These are phyloP conservation scores for Pythium folliculosum DNA, from an alignment of 352 stramenopile genomes.

Conservation along the genomic window DNA sequence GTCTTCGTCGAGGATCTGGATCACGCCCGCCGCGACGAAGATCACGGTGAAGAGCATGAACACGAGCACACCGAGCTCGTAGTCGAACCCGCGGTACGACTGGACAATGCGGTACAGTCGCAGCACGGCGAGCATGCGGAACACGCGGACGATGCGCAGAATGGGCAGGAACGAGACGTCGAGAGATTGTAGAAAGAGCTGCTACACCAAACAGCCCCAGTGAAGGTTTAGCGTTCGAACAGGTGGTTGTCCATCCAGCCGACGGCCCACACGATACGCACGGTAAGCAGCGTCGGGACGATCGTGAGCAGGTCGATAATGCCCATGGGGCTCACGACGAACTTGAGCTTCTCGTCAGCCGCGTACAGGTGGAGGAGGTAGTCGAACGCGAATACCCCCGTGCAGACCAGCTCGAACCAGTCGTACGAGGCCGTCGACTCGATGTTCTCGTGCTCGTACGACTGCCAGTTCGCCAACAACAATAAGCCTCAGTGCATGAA, in stretches of 20 bases:
- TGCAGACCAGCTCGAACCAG: slow-evolving; percentile 40
- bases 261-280: slow-evolving; percentile 23
- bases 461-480: slow-evolving; percentile 22
- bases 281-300: slow-evolving; percentile 39
- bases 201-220: slow-evolving; percentile 4
- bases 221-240: not conserved
- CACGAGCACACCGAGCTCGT: slow-evolving; percentile 57
- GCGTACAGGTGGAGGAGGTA: slow-evolving; percentile 56
- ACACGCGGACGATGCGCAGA: slow-evolving; percentile 54
- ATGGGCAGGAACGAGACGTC: slow-evolving; percentile 44
- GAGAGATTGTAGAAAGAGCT: slow-evolving; percentile 42
- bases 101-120: slow-evolving; percentile 61
- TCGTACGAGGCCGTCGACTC: slow-evolving; percentile 25
- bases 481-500: not conserved
- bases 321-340: slow-evolving; percentile 48
- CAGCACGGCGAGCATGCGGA: slow-evolving; percentile 56
- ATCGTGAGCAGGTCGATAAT: slow-evolving; percentile 69
- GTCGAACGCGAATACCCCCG: slow-evolving; percentile 47
- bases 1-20: slow-evolving; percentile 60
- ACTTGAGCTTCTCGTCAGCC: slow-evolving; percentile 39
- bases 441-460: slow-evolving; percentile 31
- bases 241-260: not conserved
- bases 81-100: slow-evolving; percentile 59
- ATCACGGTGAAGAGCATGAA: slow-evolving; percentile 62
- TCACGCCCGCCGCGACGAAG: slow-evolving; percentile 54